These are phyloP conservation scores for Rhodamnia rubescens DNA, from an alignment of 345 rosid genomes.

Conservation along the genomic window DNA sequence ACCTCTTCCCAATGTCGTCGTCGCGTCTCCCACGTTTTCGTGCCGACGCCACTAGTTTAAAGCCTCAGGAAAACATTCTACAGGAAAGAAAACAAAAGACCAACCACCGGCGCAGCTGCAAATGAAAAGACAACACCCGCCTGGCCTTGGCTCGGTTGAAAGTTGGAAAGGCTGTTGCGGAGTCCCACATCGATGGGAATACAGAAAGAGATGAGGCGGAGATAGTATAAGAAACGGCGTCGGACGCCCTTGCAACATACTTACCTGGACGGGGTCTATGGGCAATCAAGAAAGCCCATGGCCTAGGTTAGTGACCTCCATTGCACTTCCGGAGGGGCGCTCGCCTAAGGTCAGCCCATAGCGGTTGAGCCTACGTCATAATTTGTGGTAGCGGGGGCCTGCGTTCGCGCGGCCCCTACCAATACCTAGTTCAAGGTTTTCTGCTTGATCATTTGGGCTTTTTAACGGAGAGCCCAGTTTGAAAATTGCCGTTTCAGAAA, in stretches of 20 bases:
- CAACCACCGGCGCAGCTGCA: too few species aligned
- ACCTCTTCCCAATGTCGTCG: background rate
- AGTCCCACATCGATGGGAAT: background rate
- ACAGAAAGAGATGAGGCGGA: background rate
- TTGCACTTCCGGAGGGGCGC: background rate
- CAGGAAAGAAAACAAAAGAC: background rate
- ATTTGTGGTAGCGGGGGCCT: background rate
- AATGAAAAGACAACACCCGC: background rate
- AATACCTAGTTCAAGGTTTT: background rate
- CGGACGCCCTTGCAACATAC: fast-evolving
- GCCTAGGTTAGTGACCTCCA: background rate
- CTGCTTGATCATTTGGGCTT: too few species aligned
- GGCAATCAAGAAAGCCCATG: background rate
- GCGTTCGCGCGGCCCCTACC: background rate
- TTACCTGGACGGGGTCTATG: background rate
- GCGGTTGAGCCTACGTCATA: background rate
- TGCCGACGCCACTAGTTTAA: background rate
- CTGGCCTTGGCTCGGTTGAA: background rate
- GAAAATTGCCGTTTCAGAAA: too few species aligned
- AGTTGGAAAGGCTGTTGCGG: background rate
- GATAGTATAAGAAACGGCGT: background rate
- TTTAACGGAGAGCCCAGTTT: too few species aligned
- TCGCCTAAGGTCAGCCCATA: background rate
- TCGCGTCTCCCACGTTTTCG: too few species aligned
- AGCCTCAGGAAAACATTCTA: background rate